phyloP scores from a whole-genome alignment of 305 asterid genomes.

The Fraxinus platypoda region DNA sequence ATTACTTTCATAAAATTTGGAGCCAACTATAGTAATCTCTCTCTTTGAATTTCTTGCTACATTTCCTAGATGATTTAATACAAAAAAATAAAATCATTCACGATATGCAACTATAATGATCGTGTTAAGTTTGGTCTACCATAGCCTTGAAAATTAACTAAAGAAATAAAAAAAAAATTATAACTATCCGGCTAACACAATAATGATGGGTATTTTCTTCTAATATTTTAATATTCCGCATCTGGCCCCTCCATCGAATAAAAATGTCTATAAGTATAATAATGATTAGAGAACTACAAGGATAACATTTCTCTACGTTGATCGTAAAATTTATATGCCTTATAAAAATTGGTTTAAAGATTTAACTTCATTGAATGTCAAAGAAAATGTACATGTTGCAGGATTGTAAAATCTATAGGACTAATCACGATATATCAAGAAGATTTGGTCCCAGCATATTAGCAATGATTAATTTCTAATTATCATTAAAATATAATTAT shows the following conservation, averaged over 20 bases:
- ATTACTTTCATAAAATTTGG: not conserved
- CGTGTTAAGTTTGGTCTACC: not conserved
- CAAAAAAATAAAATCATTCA: not conserved
- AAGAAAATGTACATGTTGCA: too few relatives aligned
- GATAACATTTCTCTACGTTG: not conserved
- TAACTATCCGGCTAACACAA: not conserved
- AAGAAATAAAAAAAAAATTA: too few relatives aligned
- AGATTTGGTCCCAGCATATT: not conserved
- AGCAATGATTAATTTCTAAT: not conserved
- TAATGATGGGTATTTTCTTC: too few relatives aligned
- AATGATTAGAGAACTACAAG: not conserved
- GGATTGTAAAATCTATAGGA: not conserved
- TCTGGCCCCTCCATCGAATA: not conserved
- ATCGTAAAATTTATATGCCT: too few relatives aligned
- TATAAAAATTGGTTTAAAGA: too few relatives aligned
- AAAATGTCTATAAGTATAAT: not conserved
- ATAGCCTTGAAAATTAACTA: not conserved
- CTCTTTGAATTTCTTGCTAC: not conserved
- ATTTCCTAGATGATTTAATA: not conserved
- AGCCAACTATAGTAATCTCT: not conserved
- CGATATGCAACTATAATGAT: not conserved
- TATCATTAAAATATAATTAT: not conserved
- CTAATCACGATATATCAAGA: not conserved
- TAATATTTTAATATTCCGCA: too few relatives aligned
- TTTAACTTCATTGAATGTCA: too few relatives aligned